phyloP scores from a whole-genome alignment of 768 basidiomycete species.

The Pulveroboletus sp. region DNA sequence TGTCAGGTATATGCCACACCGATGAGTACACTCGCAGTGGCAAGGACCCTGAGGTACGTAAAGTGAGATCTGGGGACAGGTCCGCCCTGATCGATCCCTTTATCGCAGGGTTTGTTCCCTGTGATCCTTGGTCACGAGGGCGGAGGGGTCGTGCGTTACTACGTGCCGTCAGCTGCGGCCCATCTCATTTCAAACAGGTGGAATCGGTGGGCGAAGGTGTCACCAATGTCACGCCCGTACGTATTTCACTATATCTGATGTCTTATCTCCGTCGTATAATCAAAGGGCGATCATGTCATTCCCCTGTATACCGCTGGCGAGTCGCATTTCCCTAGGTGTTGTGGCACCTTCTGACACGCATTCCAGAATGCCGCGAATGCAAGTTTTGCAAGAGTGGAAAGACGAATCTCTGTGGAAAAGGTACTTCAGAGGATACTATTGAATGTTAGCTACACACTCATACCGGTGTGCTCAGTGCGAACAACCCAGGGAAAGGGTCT shows the following conservation, averaged over 20 bases:
- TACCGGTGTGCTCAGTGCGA: constrained; percentile 53
- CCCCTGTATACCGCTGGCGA: constrained; percentile 92
- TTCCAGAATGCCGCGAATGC: constrained; percentile 86
- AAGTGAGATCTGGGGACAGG: constrained; percentile 2
- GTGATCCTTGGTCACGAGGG: constrained; percentile 95
- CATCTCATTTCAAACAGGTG: constrained; percentile 50
- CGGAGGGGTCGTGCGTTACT: constrained; percentile 69
- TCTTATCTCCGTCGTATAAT: neutral
- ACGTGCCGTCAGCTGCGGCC: neutral
- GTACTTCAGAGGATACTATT: constrained; percentile 34
- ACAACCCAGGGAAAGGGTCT: constrained; percentile 90
- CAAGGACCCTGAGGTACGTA: constrained; percentile 83
- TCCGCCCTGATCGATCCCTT: constrained; percentile 2
- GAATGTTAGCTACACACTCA: neutral
- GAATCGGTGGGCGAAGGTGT: constrained; percentile 98
- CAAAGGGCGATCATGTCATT: constrained; percentile 90
- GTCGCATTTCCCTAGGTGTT: constrained; percentile 9
- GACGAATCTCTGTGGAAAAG: constrained; percentile 97
- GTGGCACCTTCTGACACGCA: neutral
- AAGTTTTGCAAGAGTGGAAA: constrained; percentile 99
- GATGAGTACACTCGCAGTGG: constrained; percentile 97
- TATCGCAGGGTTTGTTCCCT: constrained; percentile 74
- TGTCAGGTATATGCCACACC: constrained; percentile 88
- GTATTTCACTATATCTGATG: constrained; percentile 13
- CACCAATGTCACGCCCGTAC: constrained; percentile 60